Conservation (phyloP, 2,329 filamentous ascomycete genomes). For the Aspergillus proliferans region DNA sequence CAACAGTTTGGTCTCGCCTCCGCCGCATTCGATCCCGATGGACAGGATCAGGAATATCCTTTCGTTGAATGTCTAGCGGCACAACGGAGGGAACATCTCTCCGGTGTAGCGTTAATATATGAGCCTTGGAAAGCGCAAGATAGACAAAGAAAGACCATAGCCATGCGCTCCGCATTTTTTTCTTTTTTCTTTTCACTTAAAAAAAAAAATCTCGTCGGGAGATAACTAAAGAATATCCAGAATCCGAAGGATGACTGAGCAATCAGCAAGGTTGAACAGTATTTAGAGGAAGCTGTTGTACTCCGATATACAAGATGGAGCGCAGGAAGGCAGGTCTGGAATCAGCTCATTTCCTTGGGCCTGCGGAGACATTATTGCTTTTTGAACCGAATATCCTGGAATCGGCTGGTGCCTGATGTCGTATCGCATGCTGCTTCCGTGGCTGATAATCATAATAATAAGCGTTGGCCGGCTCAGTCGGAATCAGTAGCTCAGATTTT, state of each 20-base stretch:
- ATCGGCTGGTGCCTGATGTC: not conserved
- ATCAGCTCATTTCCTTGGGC: not conserved
- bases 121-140: constrained; percentile 10
- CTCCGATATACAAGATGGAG: too few relatives aligned
- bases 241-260: too few relatives aligned
- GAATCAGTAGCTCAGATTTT: not conserved
- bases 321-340: not conserved
- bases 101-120: constrained; percentile 25
- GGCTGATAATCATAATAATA: not conserved
- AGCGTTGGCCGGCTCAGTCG: not conserved
- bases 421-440: not conserved
- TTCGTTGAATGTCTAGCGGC: constrained; percentile 47
- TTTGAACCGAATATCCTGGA: not conserved
- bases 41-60: constrained; percentile 40
- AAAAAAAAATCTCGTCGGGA: too few relatives aligned
- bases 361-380: not conserved
- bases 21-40: constrained; percentile 42
- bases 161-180: constrained; percentile 16
- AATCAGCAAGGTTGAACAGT: too few relatives aligned
- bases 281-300: too few relatives aligned
- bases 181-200: too few relatives aligned
- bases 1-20: constrained; percentile 35
- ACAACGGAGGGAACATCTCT: constrained; percentile 42
- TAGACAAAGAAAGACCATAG: constrained; percentile 10
- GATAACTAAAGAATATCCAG: too few relatives aligned